Percentiles rank a stretch among this genome's conserved stretches.
Conservation (phyloP, 2,329 filamentous ascomycete genomes). For the Ceratocystis cacaofunesta region DNA sequence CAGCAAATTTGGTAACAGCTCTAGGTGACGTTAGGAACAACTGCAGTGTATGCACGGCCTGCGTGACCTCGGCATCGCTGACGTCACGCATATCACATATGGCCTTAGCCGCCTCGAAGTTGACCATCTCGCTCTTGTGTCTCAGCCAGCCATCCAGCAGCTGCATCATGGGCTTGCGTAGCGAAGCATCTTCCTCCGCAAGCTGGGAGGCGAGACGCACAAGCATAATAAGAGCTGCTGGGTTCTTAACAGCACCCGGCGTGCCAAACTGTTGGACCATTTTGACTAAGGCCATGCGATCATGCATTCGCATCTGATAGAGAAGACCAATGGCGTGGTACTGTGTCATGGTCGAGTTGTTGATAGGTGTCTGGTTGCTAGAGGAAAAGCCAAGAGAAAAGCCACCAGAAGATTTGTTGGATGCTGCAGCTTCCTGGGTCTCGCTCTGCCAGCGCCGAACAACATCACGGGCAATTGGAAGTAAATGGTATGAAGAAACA, state of each 20-base stretch:
- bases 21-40: constrained; percentile 92
- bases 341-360: constrained; percentile 94
- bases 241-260: constrained; percentile 84
- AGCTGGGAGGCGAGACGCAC: constrained; percentile 86
- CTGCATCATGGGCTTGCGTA: constrained; percentile 93
- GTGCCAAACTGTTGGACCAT: constrained; percentile 99
- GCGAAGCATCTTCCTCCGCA: constrained; percentile 76
- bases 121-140: constrained; percentile 99
- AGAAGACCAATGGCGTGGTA: constrained; percentile 95
- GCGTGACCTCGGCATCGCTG: constrained; percentile 76
- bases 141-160: constrained; percentile 90
- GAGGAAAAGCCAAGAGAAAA: constrained; percentile 87
- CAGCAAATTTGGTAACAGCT: constrained; percentile 92
- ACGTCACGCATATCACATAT: constrained; percentile 92
- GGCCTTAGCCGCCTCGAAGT: constrained; percentile 96
- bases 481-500: constrained; percentile 92
- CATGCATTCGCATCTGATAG: constrained; percentile 95
- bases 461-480: constrained; percentile 89
- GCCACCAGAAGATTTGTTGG: constrained; percentile 72
- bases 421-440: constrained; percentile 88
- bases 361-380: constrained; percentile 59
- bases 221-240: constrained; percentile 80
- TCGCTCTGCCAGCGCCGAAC: constrained; percentile 97
- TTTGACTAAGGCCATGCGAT: constrained; percentile 96
- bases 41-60: constrained; percentile 89